Evolutionary conservation across 768 basidiomycete genomes (phyloP).

Genomic region (Suillus occidentalis): DNA sequence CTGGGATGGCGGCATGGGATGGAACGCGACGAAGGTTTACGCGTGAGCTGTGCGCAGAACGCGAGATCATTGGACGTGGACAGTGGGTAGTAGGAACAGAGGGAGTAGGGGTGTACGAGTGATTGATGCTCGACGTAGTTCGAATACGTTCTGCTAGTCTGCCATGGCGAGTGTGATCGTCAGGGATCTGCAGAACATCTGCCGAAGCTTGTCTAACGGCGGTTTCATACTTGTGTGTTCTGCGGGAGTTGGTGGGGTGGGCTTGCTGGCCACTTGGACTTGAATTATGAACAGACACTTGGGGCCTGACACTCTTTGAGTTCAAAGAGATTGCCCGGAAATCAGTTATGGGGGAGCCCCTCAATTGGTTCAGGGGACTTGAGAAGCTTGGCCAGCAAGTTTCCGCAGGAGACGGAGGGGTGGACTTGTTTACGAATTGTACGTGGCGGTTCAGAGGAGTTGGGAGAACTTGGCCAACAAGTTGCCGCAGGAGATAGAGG

Average conservation of each 20-base stretch:
- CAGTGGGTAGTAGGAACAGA: neutral
- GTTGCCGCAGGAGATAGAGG: neutral
- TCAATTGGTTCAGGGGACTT: constrained; percentile 5
- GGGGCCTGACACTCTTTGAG: neutral
- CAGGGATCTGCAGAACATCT: neutral
- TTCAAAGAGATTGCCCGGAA: constrained; percentile 5
- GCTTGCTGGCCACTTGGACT: neutral
- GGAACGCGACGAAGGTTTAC: constrained; percentile 3
- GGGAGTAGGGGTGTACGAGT: neutral
- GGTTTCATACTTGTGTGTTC: constrained; percentile 1
- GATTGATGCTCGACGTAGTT: neutral
- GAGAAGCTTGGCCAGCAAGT: constrained; percentile 13
- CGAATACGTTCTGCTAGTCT: constrained; percentile 7
- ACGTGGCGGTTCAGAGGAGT: neutral
- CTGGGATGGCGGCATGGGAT: neutral
- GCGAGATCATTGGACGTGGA: constrained; percentile 1
- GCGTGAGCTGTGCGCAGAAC: constrained; percentile 5
- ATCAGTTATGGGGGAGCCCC: constrained; percentile 5
- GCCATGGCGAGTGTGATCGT: neutral
- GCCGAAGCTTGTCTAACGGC: neutral
- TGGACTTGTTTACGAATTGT: neutral
- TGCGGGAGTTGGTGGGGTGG: constrained; percentile 6
- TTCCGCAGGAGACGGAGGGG: no score
- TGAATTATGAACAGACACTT: neutral
- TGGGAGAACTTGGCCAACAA: constrained; percentile 11